Evolutionary conservation across 352 stramenopile genomes (phyloP).

Genomic region (Halophytophthora batemanensis): DNA sequence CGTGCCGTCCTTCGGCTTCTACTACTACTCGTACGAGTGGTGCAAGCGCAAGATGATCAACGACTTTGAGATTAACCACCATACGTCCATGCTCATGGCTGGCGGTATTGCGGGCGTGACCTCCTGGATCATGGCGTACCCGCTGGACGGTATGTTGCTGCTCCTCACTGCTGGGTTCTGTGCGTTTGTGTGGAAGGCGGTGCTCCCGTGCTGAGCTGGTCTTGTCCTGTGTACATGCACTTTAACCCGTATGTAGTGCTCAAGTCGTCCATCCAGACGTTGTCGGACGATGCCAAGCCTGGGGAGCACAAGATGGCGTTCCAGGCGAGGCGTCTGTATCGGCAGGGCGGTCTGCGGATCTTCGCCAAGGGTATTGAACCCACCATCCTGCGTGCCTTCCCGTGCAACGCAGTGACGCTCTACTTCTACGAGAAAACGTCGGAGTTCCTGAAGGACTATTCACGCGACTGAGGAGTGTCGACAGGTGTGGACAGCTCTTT

Average conservation of each 20-base stretch:
- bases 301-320: slow-evolving; percentile 72
- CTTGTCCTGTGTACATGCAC: too few relatives aligned
- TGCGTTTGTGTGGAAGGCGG: too few relatives aligned
- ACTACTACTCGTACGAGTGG: slow-evolving; percentile 83
- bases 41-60: slow-evolving; percentile 67
- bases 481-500: slow-evolving; percentile 9
- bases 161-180: neutral
- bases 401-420: slow-evolving; percentile 84
- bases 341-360: slow-evolving; percentile 56
- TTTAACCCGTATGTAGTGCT: slow-evolving; percentile 40
- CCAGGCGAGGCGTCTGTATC: slow-evolving; percentile 65
- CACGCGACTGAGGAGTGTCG: slow-evolving; percentile 12
- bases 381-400: slow-evolving; percentile 77
- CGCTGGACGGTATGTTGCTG: slow-evolving; percentile 58
- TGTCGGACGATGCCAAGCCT: slow-evolving; percentile 46
- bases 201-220: slow-evolving; percentile 10
- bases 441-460: slow-evolving; percentile 26
- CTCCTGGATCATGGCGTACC: slow-evolving; percentile 81
- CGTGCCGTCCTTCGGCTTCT: slow-evolving; percentile 79
- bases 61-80: slow-evolving; percentile 40
- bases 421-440: slow-evolving; percentile 83
- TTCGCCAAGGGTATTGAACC: slow-evolving; percentile 80
- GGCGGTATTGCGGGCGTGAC: slow-evolving; percentile 71
- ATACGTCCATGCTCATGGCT: slow-evolving; percentile 79
- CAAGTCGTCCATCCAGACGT: slow-evolving; percentile 84